Evolutionary conservation across 2,329 filamentous ascomycete genomes (phyloP).

Genomic region (Botrytis cinerea): DNA sequence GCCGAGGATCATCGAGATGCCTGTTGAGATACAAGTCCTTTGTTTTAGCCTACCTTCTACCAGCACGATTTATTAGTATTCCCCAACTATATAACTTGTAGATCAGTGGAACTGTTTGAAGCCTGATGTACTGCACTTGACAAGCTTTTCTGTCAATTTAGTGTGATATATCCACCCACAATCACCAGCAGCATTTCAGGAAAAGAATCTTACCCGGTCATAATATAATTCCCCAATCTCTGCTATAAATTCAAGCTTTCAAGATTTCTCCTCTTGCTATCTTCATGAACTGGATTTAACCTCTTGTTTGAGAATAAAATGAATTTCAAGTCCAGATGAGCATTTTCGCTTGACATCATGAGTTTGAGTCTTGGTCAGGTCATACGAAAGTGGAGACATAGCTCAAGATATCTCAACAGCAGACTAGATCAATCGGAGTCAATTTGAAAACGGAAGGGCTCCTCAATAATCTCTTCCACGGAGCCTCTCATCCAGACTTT

Average conservation of each 20-base stretch:
- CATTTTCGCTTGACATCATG: background rate
- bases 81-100: background rate
- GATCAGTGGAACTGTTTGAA: background rate
- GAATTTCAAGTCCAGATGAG: background rate
- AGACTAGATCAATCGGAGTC: background rate
- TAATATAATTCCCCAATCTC: background rate
- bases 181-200: background rate
- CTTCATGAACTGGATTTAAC: background rate
- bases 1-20: background rate
- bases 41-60: background rate
- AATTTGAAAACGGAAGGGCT: accelerated
- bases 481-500: background rate
- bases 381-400: accelerated
- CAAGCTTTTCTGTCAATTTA: background rate
- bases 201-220: background rate
- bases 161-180: background rate
- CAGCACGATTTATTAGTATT: background rate
- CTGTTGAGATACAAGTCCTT: background rate
- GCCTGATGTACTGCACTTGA: background rate
- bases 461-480: background rate
- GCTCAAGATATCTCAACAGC: accelerated
- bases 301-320: background rate
- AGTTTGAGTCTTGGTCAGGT: background rate
- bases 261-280: background rate
- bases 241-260: background rate